These are phyloP conservation scores for Microbotryomycetes sp. DNA, from an alignment of 1,284 basidiomycete genomes.

Conservation along the genomic window DNA sequence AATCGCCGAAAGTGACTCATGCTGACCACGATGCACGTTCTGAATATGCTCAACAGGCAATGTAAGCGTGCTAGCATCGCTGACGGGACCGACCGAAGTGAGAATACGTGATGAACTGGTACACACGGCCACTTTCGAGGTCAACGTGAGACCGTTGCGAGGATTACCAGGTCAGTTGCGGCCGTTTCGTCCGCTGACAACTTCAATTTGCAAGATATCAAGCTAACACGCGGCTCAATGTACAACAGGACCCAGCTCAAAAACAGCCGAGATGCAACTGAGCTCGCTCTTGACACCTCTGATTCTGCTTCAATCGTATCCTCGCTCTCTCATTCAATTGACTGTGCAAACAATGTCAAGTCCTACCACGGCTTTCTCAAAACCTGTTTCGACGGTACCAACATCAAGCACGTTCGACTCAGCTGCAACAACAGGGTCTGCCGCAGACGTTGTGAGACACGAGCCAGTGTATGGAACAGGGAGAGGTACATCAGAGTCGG, in stretches of 20 bases:
- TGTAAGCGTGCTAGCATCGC: constrained; percentile 41
- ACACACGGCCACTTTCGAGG: constrained; percentile 49
- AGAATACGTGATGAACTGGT: constrained; percentile 50
- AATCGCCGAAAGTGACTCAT: no score
- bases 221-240: constrained; percentile 17
- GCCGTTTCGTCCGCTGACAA: no score
- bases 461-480: constrained; percentile 37
- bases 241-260: constrained; percentile 42
- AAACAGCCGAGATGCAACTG: constrained; percentile 42
- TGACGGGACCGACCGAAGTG: constrained; percentile 51
- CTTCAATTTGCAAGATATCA: constrained; percentile 17
- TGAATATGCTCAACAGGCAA: not conserved
- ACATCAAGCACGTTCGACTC: constrained; percentile 29
- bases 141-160: constrained; percentile 48
- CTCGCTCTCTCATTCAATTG: constrained; percentile 55
- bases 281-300: constrained; percentile 42
- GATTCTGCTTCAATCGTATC: constrained; percentile 47
- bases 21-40: not conserved
- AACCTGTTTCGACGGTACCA: constrained; percentile 45
- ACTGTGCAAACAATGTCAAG: constrained; percentile 54
- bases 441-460: no score
- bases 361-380: constrained; percentile 53
- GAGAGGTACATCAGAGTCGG: constrained; percentile 39
- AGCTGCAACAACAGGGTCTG: constrained; percentile 42
- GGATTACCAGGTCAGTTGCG: constrained; percentile 44